Evolutionary conservation across 1,139 yeast species (phyloP).

Genomic region (Insectozyma bohioensis): DNA sequence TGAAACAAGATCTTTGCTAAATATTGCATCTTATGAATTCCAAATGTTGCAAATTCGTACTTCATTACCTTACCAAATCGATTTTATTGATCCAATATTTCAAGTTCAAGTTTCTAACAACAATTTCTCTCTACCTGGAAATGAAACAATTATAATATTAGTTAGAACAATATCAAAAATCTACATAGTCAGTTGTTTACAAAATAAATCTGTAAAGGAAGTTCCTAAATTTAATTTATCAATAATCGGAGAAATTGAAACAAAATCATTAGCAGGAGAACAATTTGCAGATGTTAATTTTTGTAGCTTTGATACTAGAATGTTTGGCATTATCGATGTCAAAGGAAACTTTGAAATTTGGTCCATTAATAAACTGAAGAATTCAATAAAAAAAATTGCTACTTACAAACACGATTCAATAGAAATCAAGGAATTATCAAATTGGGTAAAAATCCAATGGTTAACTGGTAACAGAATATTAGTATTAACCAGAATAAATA

Average conservation of each 20-base stretch:
- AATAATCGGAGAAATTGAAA: slow-evolving; percentile 22
- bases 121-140: too few relatives aligned
- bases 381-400: neutral
- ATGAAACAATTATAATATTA: slow-evolving; percentile 22
- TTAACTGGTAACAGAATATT: slow-evolving; percentile 32
- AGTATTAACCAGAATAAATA: slow-evolving; percentile 45
- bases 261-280: slow-evolving; percentile 23
- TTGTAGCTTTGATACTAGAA: slow-evolving; percentile 37
- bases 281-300: slow-evolving; percentile 49
- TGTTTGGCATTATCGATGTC: slow-evolving; percentile 48
- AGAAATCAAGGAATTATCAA: slow-evolving; percentile 48
- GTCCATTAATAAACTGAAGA: slow-evolving; percentile 22
- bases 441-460: slow-evolving; percentile 56
- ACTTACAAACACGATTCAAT: neutral
- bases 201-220: neutral
- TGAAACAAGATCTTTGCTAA: slow-evolving; percentile 26
- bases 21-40: slow-evolving; percentile 21
- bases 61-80: slow-evolving; percentile 23
- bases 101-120: slow-evolving; percentile 34
- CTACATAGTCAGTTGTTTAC: slow-evolving; percentile 25
- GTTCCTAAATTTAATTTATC: slow-evolving; percentile 15
- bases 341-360: slow-evolving; percentile 53
- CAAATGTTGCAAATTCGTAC: slow-evolving; percentile 13
- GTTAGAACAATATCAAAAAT: slow-evolving; percentile 28
- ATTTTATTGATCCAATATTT: slow-evolving; percentile 34